Evolutionary conservation across 2,329 filamentous ascomycete genomes (phyloP).

Genomic region (Colletotrichum caudatum): DNA sequence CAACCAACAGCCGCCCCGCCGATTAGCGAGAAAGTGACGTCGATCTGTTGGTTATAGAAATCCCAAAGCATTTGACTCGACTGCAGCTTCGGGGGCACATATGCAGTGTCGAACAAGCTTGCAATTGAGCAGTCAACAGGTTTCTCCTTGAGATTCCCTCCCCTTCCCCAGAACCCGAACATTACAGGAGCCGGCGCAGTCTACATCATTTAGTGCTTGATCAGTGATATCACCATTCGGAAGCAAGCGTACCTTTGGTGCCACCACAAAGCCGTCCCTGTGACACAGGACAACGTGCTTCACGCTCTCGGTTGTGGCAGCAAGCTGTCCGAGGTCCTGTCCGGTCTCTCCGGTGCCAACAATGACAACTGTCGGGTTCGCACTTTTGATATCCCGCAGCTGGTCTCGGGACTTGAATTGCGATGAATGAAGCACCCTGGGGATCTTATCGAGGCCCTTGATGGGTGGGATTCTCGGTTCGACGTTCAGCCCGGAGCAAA

Average conservation of each 20-base stretch:
- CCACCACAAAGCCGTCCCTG: constrained; percentile 59
- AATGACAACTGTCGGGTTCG: constrained; percentile 53
- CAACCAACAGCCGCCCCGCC: constrained; percentile 60
- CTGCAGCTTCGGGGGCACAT: constrained; percentile 59
- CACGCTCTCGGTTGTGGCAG: constrained; percentile 56
- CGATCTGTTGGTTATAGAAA: constrained; percentile 58
- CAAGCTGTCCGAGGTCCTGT: constrained; percentile 59
- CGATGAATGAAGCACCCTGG: constrained; percentile 58
- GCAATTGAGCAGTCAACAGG: constrained; percentile 61
- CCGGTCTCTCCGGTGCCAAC: constrained; percentile 60
- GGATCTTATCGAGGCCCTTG: constrained; percentile 53
- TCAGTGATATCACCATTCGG: neutral
- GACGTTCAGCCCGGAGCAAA: constrained; percentile 60
- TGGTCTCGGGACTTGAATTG: constrained; percentile 56
- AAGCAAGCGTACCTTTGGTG: constrained; percentile 56
- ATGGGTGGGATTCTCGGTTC: constrained; percentile 55
- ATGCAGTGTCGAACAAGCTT: constrained; percentile 64
- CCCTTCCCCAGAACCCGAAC: constrained; percentile 37
- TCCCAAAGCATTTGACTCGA: constrained; percentile 55
- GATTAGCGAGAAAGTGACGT: constrained; percentile 56
- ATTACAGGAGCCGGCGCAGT: constrained; percentile 32
- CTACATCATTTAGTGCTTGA: neutral
- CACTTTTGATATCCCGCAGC: constrained; percentile 52
- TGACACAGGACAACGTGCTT: constrained; percentile 59
- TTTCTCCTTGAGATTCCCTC: constrained; percentile 45